A percentile compares a stretch with the other conserved stretches of the same genome.
Conservation (phyloP, 1,284 basidiomycete genomes). For the Tilletia walkeri region DNA sequence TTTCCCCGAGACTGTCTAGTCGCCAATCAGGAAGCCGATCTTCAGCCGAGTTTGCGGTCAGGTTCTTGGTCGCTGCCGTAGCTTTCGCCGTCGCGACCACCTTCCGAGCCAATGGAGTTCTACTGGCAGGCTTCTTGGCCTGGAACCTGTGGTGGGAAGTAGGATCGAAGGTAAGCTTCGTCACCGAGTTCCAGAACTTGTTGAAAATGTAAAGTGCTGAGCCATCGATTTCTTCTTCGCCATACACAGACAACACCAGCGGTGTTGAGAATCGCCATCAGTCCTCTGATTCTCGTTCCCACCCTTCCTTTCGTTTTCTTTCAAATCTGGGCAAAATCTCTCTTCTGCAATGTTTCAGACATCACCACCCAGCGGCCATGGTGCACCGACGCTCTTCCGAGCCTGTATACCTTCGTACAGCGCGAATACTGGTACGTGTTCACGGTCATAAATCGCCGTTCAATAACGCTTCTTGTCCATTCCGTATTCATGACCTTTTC, state of each 20-base stretch:
- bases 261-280: not conserved
- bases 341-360: slow-evolving; percentile 64
- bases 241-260: slow-evolving; percentile 20
- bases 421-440: slow-evolving; percentile 69
- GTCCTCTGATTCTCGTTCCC: slow-evolving; percentile 50
- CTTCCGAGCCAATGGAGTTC: slow-evolving; percentile 79
- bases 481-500: not conserved
- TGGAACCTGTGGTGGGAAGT: slow-evolving; percentile 33
- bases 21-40: not conserved
- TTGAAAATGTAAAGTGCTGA: not conserved
- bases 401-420: slow-evolving; percentile 82
- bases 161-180: not conserved
- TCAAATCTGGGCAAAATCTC: slow-evolving; percentile 67
- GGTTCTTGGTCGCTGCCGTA: slow-evolving; percentile 60
- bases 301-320: slow-evolving; percentile 69
- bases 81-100: slow-evolving; percentile 67
- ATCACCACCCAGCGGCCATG: slow-evolving; percentile 59
- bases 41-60: not conserved
- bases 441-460: not conserved
- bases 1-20: not conserved
- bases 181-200: not conserved
- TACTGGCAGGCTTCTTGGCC: slow-evolving; percentile 67
- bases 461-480: not conserved
- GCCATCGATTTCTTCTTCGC: slow-evolving; percentile 33
- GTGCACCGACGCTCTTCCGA: slow-evolving; percentile 68